phyloP scores from a whole-genome alignment of 495 filamentous ascomycete genomes.

The Daldinia loculata region DNA sequence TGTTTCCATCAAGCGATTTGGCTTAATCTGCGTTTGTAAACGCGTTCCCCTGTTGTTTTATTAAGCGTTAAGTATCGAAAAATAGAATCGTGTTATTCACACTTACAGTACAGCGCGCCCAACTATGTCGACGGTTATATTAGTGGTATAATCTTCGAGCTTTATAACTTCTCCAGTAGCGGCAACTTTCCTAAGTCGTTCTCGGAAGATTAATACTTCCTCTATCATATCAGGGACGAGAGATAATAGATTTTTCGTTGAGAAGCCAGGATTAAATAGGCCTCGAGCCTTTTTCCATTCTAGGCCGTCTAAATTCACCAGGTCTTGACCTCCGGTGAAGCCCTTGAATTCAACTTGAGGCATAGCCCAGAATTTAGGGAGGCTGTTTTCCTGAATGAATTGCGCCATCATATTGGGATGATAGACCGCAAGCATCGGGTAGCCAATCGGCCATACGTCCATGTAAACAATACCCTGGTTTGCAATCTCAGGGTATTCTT shows the following conservation, averaged over 20 bases:
- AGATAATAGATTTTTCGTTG: slow-evolving; percentile 49
- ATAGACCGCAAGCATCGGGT: slow-evolving; percentile 49
- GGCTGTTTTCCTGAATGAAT: slow-evolving; percentile 44
- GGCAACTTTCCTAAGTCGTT: slow-evolving; percentile 45
- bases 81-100: not conserved
- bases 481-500: slow-evolving; percentile 42
- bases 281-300: slow-evolving; percentile 54
- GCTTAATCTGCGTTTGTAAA: slow-evolving; percentile 29
- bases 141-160: slow-evolving; percentile 46
- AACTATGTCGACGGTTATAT: slow-evolving; percentile 57
- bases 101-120: slow-evolving; percentile 52
- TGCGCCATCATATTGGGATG: slow-evolving; percentile 50
- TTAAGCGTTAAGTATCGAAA: slow-evolving; percentile 1
- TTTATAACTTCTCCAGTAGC: slow-evolving; percentile 45
- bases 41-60: slow-evolving; percentile 21
- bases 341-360: slow-evolving; percentile 45
- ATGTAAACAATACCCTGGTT: slow-evolving; percentile 50
- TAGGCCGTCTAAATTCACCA: slow-evolving; percentile 49
- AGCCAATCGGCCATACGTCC: slow-evolving; percentile 56
- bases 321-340: slow-evolving; percentile 47
- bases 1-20: slow-evolving; percentile 30
- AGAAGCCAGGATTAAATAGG: slow-evolving; percentile 60
- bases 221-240: slow-evolving; percentile 55
- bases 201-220: slow-evolving; percentile 48
- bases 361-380: slow-evolving; percentile 47